Evolutionary conservation across 164 flowering plant genomes (phyloP), one percentile per base, ranked within the genome.

Genomic region (Stephania japonica): DNA sequence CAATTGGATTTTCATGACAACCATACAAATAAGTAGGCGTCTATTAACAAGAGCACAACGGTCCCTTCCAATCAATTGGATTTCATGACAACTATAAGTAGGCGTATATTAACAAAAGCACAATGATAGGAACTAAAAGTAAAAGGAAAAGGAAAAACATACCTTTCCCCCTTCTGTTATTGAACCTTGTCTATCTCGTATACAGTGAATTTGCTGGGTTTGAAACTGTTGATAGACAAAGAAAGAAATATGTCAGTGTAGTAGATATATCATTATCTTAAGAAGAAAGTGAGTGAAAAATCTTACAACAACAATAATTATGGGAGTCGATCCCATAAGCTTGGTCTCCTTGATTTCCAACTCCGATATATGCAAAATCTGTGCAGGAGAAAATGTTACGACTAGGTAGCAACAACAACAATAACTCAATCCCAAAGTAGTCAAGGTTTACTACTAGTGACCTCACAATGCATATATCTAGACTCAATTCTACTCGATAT

Each of bases 111-210:
- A 32, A 32, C 38, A 32, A 0, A 32, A 32, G 38, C 38, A 32
- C 38, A 32, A 32, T 32, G 38, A 32, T 32, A 32, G 6, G 64
- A 61, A 61, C 8, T 61, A 61, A 7, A 4, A 4, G 49, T 44
- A 44, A 44, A 47, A 47, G 16, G 53, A 47, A 47, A 16, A 47
- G 4, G 50, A 44, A 8, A 44, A 11, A 11, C 4, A 47, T 81
- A 93, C 99, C 95, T 86, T 77, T 68, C 99, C 92, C 7, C 99
- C 99, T 80, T 96, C 98, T 61, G 80, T 88, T 62, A 96, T 81
- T 32, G 82, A 24, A 50, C 99, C 97, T 38, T 84, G 75, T 75
- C 75, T 84, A 80, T 93, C 95, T n/a, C 96, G 90, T 49, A 91
- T 82, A 70, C 99, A 96, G 74, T 89, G 81, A 38, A 96, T 83